Evolutionary conservation across 1,139 yeast genomes (phyloP), one percentile per base, ranked within the genome.

Genomic region (Pichia sp.): DNA sequence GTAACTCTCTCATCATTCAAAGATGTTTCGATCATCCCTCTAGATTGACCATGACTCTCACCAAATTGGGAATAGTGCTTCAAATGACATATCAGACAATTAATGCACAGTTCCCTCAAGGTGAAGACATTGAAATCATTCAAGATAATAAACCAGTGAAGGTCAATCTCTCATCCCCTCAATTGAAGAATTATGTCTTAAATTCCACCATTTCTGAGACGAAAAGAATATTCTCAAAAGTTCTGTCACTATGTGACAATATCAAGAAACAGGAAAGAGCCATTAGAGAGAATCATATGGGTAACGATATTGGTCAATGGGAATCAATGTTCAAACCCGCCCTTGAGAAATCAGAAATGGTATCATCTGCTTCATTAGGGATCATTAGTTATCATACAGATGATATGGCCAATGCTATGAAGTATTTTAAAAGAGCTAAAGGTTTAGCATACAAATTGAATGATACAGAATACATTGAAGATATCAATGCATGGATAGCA

Each of bases 271-370:
- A 38, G 23, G 40, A 41, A 17, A 30, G 25, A 17, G 14, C 27
- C 19, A 32, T 35, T 4, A 33, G 32, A 14, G 15, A 34, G 3
- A 32, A 39, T 20, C 41, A 39, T 17, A 18, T 41, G 15, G 35
- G 37, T 7, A 27, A 35, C 11, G 33, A 37, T 32, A 32, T 38
- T 7, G 40, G 37, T 8, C 34, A 41, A 26, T 35, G 43, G 37
- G 42, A 42, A 24, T 33, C 37, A 14, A 28, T 40, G 34, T 45
- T 35, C 14, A 42, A 42, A 22, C 38, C 45, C 6, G 46, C 48
- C 6, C 28, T 47, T n/a, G 49, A 45, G 8, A 40, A 32, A 18
- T 38, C 48, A 9, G 49, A 44, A 32, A 45, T 48, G 49, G 48
- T 48, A 13, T 42, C 51, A 3, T 26, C 47, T 22, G 41, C 41